Evolutionary conservation across 768 basidiomycete genomes (phyloP).

Genomic region (Boletus rubescentipes): DNA sequence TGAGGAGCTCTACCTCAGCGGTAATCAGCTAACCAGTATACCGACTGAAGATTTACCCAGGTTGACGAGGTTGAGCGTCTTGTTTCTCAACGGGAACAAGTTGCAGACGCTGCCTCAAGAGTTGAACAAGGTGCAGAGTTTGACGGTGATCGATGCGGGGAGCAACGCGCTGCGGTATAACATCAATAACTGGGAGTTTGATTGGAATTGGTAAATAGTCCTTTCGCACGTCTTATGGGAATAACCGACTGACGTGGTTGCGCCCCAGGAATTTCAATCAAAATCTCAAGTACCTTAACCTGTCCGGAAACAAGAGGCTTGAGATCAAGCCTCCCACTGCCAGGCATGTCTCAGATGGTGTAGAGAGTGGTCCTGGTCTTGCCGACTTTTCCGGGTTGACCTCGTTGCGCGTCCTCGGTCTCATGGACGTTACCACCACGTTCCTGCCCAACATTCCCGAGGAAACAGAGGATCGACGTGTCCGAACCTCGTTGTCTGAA

Average conservation of each 20-base stretch:
- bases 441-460: constrained; percentile 68
- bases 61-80: constrained; percentile 62
- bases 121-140: constrained; percentile 73
- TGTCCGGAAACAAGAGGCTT: constrained; percentile 95
- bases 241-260: neutral
- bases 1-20: constrained; percentile 89
- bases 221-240: neutral
- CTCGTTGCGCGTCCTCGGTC: constrained; percentile 85
- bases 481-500: constrained; percentile 86
- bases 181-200: constrained; percentile 97
- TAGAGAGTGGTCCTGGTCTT: constrained; percentile 38
- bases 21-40: constrained; percentile 89
- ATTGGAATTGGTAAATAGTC: constrained; percentile 90
- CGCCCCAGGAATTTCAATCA: constrained; percentile 89
- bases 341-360: constrained; percentile 26
- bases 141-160: constrained; percentile 87
- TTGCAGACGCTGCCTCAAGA: constrained; percentile 91
- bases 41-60: constrained; percentile 86
- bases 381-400: constrained; percentile 88
- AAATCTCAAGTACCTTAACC: constrained; percentile 88
- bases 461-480: constrained; percentile 84
- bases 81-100: constrained; percentile 93
- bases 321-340: constrained; percentile 75
- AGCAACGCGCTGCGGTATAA: constrained; percentile 95
- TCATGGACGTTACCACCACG: constrained; percentile 90